Evolutionary conservation across 129 eudicot species (phyloP).

Genomic region (Arctium minus): DNA sequence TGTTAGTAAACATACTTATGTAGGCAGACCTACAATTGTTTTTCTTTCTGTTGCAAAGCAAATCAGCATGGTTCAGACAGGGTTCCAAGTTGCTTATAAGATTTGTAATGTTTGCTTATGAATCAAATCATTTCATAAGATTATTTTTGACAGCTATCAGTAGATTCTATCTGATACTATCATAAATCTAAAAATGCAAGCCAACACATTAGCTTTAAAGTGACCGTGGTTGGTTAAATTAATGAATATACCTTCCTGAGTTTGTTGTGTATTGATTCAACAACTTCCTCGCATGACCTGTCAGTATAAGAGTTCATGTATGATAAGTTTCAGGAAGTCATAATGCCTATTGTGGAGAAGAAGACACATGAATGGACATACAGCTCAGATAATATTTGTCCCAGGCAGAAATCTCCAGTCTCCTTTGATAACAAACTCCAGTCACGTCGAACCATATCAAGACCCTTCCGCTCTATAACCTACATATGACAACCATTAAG

Average conservation of each 20-base stretch:
- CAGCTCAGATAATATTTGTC: constrained; percentile 92
- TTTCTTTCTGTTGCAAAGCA: neutral
- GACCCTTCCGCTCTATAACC: constrained; percentile 94
- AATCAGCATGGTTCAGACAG: neutral
- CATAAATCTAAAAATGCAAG: neutral
- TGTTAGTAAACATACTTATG: neutral
- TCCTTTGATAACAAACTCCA: constrained; percentile 98
- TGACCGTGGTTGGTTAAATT: neutral
- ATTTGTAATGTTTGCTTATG: constrained; percentile 10
- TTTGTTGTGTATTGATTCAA: constrained; percentile 79
- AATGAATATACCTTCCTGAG: constrained; percentile 67
- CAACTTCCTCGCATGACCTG: constrained; percentile 98
- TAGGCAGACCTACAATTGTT: neutral
- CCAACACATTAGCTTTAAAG: neutral
- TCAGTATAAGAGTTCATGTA: constrained; percentile 21
- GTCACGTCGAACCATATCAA: constrained; percentile 98
- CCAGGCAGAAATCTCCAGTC: constrained; percentile 87
- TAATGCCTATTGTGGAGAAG: neutral
- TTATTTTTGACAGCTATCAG: neutral
- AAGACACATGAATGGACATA: constrained; percentile 21
- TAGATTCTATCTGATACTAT: neutral
- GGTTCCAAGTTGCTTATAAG: constrained; percentile 35
- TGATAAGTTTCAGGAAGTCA: neutral
- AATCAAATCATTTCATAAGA: neutral
- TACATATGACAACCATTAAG: constrained; percentile 9